Evolutionary conservation across 169 alveolate genomes (phyloP).

Genomic region (Babesia ovata): DNA sequence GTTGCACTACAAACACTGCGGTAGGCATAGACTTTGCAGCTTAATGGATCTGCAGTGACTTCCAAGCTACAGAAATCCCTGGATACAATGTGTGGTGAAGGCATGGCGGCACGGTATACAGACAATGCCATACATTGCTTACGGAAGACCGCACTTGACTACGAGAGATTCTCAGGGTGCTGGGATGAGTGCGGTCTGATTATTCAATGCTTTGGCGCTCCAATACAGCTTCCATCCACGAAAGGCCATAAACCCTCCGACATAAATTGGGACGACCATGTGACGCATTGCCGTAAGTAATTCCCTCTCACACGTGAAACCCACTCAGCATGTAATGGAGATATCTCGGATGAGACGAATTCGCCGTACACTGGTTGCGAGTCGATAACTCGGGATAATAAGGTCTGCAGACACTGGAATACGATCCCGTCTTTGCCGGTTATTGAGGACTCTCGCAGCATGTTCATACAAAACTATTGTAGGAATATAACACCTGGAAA

Average conservation of each 20-base stretch:
- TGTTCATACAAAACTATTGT: slow-evolving; percentile 47
- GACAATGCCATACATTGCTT: slow-evolving; percentile 5
- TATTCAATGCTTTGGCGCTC: slow-evolving; percentile 20
- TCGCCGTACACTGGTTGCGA: slow-evolving; percentile 41
- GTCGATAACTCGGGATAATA: neutral
- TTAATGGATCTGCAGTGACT: slow-evolving; percentile 2
- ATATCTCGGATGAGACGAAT: neutral
- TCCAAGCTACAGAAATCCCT: slow-evolving; percentile 42
- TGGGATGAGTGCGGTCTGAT: slow-evolving; percentile 50
- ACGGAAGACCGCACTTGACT: neutral
- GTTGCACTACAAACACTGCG: neutral
- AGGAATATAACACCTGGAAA: slow-evolving; percentile 24
- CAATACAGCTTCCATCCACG: neutral
- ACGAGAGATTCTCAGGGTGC: slow-evolving; percentile 1
- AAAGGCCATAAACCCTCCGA: neutral
- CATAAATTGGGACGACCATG: slow-evolving; percentile 27
- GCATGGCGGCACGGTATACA: slow-evolving; percentile 7
- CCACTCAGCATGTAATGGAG: slow-evolving; percentile 33
- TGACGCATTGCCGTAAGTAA: slow-evolving; percentile 49
- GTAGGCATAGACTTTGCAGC: neutral
- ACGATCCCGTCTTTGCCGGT: neutral
- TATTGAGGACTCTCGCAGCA: neutral
- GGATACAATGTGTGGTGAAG: slow-evolving; percentile 32
- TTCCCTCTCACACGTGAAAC: neutral
- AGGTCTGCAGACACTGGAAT: slow-evolving; percentile 29